Evolutionary conservation across 164 flowering plant genomes (phyloP), one percentile per base, ranked within the genome.

Genomic region (Annona squamosa): DNA sequence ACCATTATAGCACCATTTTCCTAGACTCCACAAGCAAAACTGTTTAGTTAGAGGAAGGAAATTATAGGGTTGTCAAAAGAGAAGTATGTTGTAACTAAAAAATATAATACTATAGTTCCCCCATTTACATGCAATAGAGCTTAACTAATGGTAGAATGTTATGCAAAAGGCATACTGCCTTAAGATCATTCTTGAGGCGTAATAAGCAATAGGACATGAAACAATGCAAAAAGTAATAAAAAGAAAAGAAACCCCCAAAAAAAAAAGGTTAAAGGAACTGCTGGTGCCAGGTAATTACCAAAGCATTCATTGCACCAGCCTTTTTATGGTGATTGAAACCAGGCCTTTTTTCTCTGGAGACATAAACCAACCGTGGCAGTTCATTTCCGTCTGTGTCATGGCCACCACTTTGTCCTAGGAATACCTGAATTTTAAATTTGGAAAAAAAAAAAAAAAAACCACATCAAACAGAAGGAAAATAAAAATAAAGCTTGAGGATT

Each of bases 231-330:
- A 63, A n/a, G 6, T 59, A 5, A 37, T 18, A 17, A 47, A 73
- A 65, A 46, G 4, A 68, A 68, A 16, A 26, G 67, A 37, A 6
- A 16, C 16, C 61, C 7, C 61, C n/a, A n/a, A 56, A 56, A 16
- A 7, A 56, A 16, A 56, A 56, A 2, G 2, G 17, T 61, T 12
- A n/a, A 61, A 61, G 17, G 63, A 4, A 10, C 1, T 61, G 63
- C 9, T 48, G 52, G 4, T 37, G 17, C 48, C 41, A 41, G 65
- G 59, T 66, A 2, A 63, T 1, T 86, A 94, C 99, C 90, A 95
- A 81, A 62, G 99, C 96, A 83, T 95, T 95, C 99, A 95, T 92
- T 72, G 99, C 99, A 66, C 99, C 98, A 69, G 98, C 99, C 77
- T 93, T 93, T 85, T 93, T 95, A 85, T 95, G 97, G 83, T 95